Percentiles rank a stretch among this genome's conserved stretches.
Evolutionary conservation across 495 filamentous ascomycete genomes (phyloP).

Genomic region (Glarea lozoyensis): DNA sequence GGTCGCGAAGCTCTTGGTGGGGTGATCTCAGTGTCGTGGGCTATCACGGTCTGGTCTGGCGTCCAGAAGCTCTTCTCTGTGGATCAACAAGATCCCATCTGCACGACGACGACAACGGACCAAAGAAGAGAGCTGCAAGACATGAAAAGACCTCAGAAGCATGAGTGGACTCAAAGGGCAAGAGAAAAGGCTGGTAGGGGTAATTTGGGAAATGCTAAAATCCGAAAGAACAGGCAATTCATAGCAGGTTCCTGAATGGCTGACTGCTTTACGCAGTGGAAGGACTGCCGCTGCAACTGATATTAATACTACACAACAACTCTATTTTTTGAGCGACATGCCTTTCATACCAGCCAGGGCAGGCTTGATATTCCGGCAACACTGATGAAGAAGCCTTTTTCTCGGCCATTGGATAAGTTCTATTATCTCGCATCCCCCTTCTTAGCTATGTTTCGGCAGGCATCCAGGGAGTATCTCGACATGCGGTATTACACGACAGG

Average conservation of each 20-base stretch:
- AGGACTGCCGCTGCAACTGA: constrained; percentile 19
- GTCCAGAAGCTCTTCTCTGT: neutral
- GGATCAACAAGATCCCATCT: neutral
- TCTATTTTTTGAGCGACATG: neutral
- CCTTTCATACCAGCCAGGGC: neutral
- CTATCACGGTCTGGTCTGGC: neutral
- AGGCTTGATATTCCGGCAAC: neutral
- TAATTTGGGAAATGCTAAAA: neutral
- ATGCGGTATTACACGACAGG: constrained; percentile 2
- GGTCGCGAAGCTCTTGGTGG: too few relatives aligned
- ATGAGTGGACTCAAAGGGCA: too few relatives aligned
- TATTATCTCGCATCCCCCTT: neutral
- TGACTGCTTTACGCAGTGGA: constrained; percentile 7
- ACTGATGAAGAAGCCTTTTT: neutral
- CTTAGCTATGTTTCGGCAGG: neutral
- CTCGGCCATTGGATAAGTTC: neutral
- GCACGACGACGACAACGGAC: neutral
- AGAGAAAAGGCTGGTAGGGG: neutral
- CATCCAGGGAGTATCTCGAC: neutral
- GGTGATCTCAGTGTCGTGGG: neutral
- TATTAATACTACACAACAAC: constrained; percentile 15
- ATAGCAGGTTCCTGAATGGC: constrained; percentile 7
- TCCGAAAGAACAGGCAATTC: constrained; percentile 16
- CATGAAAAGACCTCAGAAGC: neutral
- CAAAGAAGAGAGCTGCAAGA: neutral